Percentiles rank a stretch among this genome's conserved stretches.
These are phyloP conservation scores for Candida tibetensis DNA, from an alignment of 805 yeast genomes.

Conservation along the genomic window DNA sequence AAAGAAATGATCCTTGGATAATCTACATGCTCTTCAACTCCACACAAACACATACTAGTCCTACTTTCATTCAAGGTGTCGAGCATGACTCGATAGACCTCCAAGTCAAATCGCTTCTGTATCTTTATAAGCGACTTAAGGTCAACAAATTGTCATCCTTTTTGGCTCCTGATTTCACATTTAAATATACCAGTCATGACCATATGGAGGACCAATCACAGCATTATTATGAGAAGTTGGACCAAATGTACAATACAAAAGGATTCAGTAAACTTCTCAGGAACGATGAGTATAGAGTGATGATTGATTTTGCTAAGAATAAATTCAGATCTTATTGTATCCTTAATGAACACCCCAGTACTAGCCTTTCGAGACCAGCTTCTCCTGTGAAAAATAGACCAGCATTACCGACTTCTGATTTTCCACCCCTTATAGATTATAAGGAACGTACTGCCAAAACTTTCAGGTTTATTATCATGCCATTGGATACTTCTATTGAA, in stretches of 20 bases:
- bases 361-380: slow-evolving; percentile 16
- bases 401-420: slow-evolving; percentile 5
- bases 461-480: slow-evolving; percentile 22
- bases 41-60: slow-evolving; percentile 6
- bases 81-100: slow-evolving; percentile 54
- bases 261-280: slow-evolving; percentile 42
- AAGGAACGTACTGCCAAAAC: slow-evolving; percentile 19
- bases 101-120: slow-evolving; percentile 57
- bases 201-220: background rate
- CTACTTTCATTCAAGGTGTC: slow-evolving; percentile 15
- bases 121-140: slow-evolving; percentile 53
- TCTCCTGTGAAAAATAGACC: slow-evolving; percentile 17
- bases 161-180: slow-evolving; percentile 19
- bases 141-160: slow-evolving; percentile 45
- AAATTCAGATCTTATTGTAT: slow-evolving; percentile 62
- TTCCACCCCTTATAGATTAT: slow-evolving; percentile 22
- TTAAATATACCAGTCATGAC: slow-evolving; percentile 15
- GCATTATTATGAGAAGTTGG: slow-evolving; percentile 39
- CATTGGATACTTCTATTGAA: slow-evolving; percentile 16
- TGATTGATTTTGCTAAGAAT: slow-evolving; percentile 65
- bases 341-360: slow-evolving; percentile 47
- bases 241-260: slow-evolving; percentile 49
- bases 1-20: background rate
- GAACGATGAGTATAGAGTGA: slow-evolving; percentile 61
- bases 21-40: slow-evolving; percentile 1